These are phyloP conservation scores for Tricholomella constricta DNA, from an alignment of 768 basidiomycete genomes.

Conservation along the genomic window DNA sequence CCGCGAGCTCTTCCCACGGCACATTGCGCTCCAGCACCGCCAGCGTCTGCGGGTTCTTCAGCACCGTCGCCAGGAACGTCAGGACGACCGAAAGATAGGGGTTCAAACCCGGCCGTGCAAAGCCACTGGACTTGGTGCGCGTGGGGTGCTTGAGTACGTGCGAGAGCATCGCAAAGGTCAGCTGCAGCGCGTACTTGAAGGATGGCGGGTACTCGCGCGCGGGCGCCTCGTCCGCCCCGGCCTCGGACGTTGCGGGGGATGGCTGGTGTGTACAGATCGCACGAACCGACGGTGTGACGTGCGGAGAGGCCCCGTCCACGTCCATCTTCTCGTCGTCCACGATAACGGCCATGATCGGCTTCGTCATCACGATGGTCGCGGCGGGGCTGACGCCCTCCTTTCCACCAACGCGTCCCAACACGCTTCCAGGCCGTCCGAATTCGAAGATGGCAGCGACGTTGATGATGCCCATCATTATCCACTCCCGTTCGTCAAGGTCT, in stretches of 20 bases:
- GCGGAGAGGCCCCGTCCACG: constrained; percentile 47
- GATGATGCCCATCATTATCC: constrained; percentile 95
- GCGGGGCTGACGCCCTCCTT: constrained; percentile 44
- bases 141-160: constrained; percentile 66
- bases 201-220: constrained; percentile 55
- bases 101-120: constrained; percentile 61
- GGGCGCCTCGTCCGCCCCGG: constrained; percentile 22
- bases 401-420: constrained; percentile 66
- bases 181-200: constrained; percentile 74
- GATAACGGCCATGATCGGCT: constrained; percentile 28
- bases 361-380: constrained; percentile 23
- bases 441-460: constrained; percentile 85
- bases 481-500: constrained; percentile 79
- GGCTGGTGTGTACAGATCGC: constrained; percentile 15
- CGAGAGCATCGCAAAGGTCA: constrained; percentile 78
- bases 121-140: constrained; percentile 56
- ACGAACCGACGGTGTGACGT: constrained; percentile 16
- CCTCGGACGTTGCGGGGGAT: constrained; percentile 35
- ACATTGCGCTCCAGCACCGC: constrained; percentile 71
- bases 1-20: constrained; percentile 80
- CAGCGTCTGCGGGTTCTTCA: constrained; percentile 64
- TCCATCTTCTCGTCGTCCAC: constrained; percentile 62
- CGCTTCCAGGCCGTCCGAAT: constrained; percentile 76
- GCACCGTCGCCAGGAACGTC: constrained; percentile 83
- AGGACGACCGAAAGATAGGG: constrained; percentile 86